Percentiles rank a stretch among this genome's conserved stretches.
These are phyloP conservation scores for Phyllosticta citrichinensis DNA, from an alignment of 2,329 filamentous ascomycete species.

Conservation along the genomic window DNA sequence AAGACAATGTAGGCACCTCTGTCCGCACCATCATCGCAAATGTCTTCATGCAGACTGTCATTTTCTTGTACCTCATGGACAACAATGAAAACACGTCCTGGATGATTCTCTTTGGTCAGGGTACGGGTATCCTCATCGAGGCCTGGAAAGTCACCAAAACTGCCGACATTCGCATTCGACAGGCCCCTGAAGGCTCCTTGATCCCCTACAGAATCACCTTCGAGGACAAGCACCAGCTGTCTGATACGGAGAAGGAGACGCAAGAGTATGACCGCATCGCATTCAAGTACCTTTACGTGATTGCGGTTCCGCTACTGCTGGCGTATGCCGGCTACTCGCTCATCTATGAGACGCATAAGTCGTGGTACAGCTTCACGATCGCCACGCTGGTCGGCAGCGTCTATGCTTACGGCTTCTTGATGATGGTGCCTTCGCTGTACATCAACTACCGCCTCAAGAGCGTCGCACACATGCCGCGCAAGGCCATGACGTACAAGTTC, in stretches of 20 bases:
- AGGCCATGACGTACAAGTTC: conserved; percentile 97
- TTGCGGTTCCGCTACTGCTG: conserved; percentile 77
- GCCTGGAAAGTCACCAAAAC: conserved; percentile 96
- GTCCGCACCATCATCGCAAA: conserved; percentile 94
- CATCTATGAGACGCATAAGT: conserved; percentile 90
- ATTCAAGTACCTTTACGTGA: conserved; percentile 92
- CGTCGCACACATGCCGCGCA: conserved; percentile 92
- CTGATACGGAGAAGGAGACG: conserved; percentile 92
- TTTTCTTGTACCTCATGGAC: conserved; percentile 93
- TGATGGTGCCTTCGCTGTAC: conserved; percentile 97
- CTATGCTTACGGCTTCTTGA: conserved; percentile 95
- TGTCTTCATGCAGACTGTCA: conserved; percentile 92
- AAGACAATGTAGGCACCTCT: conserved; percentile 94
- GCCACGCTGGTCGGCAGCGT: conserved; percentile 90
- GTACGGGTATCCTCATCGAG: conserved; percentile 67
- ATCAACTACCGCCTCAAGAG: conserved; percentile 94
- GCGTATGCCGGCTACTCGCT: conserved; percentile 89
- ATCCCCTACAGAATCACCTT: conserved; percentile 75
- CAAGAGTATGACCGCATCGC: conserved; percentile 97
- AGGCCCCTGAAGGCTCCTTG: conserved; percentile 52
- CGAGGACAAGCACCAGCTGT: conserved; percentile 94
- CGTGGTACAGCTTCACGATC: conserved; percentile 95
- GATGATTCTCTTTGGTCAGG: conserved; percentile 96
- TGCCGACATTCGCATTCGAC: conserved; percentile 75
- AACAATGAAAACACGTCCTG: conserved; percentile 97